Percentiles rank a stretch among this genome's conserved stretches.
Conservation (phyloP, 192 early-diverging fungal genomes). For the Lunasporangiospora selenospora region DNA sequence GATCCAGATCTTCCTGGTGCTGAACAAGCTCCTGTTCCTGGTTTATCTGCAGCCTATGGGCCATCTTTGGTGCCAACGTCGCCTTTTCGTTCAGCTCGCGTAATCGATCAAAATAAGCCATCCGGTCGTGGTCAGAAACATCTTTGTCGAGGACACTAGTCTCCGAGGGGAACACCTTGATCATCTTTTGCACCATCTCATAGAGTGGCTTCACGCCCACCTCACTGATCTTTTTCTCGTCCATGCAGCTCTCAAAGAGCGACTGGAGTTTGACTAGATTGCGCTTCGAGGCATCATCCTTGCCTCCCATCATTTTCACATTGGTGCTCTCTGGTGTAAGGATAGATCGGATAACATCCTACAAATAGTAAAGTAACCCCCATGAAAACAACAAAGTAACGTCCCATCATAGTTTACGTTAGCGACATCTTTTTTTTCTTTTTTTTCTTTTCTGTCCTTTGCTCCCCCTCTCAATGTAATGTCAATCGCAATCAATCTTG, state of each 20-base stretch:
- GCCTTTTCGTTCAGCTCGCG: too few relatives aligned
- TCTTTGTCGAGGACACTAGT: conserved; percentile 22
- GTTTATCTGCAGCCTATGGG: too few relatives aligned
- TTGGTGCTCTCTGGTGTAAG: conserved; percentile 55
- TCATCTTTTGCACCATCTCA: conserved; percentile 37
- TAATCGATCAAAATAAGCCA: too few relatives aligned
- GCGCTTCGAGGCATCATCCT: conserved; percentile 52
- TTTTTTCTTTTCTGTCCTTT: too few relatives aligned
- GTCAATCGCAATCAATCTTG: too few relatives aligned
- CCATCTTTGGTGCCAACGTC: background rate
- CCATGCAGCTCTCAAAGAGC: conserved; percentile 64
- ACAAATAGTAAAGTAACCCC: background rate
- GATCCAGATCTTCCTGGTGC: too few relatives aligned
- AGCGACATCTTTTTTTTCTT: conserved; percentile 1
- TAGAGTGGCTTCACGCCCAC: conserved; percentile 50
- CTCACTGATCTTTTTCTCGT: conserved; percentile 45
- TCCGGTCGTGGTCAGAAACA: too few relatives aligned
- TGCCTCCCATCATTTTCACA: background rate
- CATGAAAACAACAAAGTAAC: background rate
- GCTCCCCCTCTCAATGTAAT: too few relatives aligned
- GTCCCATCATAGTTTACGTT: too few relatives aligned
- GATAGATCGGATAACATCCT: conserved; percentile 53
- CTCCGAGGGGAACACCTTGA: conserved; percentile 39
- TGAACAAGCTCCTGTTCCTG: too few relatives aligned
- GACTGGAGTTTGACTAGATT: conserved; percentile 64